phyloP scores from a whole-genome alignment of 805 yeast species.

The Kazachstania taianensis region DNA sequence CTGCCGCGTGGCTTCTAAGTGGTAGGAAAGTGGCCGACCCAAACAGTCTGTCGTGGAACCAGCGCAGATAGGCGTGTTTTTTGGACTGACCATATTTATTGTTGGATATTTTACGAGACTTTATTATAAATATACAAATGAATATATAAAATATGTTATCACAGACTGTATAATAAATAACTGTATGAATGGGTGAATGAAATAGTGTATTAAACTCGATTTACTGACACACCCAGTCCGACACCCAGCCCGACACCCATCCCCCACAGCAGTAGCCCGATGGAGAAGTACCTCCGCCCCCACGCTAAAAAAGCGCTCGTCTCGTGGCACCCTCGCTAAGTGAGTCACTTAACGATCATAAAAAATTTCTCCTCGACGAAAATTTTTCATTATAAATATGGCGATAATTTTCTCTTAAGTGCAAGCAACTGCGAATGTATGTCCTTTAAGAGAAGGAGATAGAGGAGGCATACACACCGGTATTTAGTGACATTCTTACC shows the following conservation, averaged over 20 bases:
- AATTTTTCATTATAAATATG: background rate
- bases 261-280: background rate
- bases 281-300: background rate
- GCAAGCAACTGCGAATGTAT: conserved; percentile 13
- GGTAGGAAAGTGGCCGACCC: conserved; percentile 69
- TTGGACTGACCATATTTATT: no score
- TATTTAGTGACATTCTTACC: no score
- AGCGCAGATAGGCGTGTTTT: conserved; percentile 26
- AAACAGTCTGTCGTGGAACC: conserved; percentile 65
- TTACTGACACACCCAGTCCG: background rate
- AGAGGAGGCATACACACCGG: no score
- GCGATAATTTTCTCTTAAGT: conserved; percentile 10
- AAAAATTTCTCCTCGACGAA: background rate
- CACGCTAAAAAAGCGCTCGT: background rate
- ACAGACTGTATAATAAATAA: no score
- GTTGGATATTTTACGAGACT: no score
- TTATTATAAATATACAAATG: no score
- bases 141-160: no score
- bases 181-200: no score
- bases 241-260: background rate
- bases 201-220: no score
- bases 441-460: no score
- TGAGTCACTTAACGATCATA: conserved; percentile 13
- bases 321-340: no score
- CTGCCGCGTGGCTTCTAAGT: conserved; percentile 45